Percentiles rank a stretch among this genome's conserved stretches.
Conservation (phyloP, 495 filamentous ascomycete genomes). For the Neurospora sp. region DNA sequence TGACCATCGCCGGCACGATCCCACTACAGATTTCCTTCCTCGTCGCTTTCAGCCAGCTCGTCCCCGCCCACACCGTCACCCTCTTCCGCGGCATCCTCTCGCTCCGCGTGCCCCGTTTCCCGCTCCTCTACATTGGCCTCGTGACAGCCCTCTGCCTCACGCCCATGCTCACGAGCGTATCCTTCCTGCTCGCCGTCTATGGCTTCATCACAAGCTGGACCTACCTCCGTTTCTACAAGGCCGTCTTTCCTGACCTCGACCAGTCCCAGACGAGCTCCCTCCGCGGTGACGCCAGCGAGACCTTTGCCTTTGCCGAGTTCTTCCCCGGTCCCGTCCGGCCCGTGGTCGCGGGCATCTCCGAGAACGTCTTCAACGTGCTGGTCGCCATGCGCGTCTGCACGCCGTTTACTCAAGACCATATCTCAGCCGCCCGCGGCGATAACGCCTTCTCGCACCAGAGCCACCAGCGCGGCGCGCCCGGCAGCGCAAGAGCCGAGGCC, state of each 20-base stretch:
- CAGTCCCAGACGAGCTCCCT: constrained; percentile 52
- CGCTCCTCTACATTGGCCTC: constrained; percentile 71
- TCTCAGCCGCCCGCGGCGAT: constrained; percentile 55
- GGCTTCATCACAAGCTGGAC: constrained; percentile 87
- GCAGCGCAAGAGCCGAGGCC: constrained; percentile 52
- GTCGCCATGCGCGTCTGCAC: constrained; percentile 66
- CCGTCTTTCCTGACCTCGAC: constrained; percentile 50
- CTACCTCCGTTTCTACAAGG: constrained; percentile 92
- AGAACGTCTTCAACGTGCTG: constrained; percentile 62
- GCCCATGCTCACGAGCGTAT: constrained; percentile 76
- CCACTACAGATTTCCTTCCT: constrained; percentile 88
- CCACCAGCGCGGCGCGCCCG: constrained; percentile 48
- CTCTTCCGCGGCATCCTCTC: constrained; percentile 80
- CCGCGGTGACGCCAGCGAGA: constrained; percentile 86
- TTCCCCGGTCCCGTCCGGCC: constrained; percentile 83
- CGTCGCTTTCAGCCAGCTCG: constrained; percentile 95
- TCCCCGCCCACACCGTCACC: constrained; percentile 95
- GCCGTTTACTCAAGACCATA: constrained; percentile 79
- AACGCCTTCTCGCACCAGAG: constrained; percentile 11
- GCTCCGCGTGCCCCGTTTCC: constrained; percentile 82
- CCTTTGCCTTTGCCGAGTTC: constrained; percentile 89
- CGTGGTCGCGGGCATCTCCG: constrained; percentile 60
- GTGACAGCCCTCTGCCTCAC: constrained; percentile 67
- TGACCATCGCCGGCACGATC: constrained; percentile 77
- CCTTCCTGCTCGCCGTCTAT: constrained; percentile 65